A percentile compares a stretch with the other conserved stretches of the same genome.
Evolutionary conservation across 2,329 filamentous ascomycete species (phyloP).

Genomic region (Diatrype stigma): DNA sequence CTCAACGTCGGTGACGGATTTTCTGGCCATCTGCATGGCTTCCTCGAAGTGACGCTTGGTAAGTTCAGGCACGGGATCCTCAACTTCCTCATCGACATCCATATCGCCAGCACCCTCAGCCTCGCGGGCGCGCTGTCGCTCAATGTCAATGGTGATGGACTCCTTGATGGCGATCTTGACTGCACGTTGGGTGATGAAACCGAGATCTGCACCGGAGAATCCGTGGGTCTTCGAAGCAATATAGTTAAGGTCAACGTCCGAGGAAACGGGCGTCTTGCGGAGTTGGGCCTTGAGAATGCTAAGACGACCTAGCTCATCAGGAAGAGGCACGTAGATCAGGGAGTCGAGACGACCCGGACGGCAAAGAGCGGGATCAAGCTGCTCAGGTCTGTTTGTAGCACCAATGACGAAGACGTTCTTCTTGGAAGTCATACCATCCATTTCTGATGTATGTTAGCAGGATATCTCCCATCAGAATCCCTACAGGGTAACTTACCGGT

Average conservation of each 20-base stretch:
- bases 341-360: slow-evolving; percentile 98
- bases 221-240: slow-evolving; percentile 97
- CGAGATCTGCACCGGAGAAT: slow-evolving; percentile 98
- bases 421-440: slow-evolving; percentile 99
- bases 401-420: slow-evolving; percentile 99
- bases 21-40: slow-evolving; percentile 91
- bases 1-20: slow-evolving; percentile 94
- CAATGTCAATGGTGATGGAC: slow-evolving; percentile 83
- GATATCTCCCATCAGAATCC: background rate
- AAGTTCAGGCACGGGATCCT: slow-evolving; percentile 93
- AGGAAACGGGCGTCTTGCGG: slow-evolving; percentile 90
- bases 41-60: slow-evolving; percentile 98
- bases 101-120: slow-evolving; percentile 79
- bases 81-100: slow-evolving; percentile 78
- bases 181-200: slow-evolving; percentile 96
- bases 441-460: slow-evolving; percentile 61
- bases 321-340: slow-evolving; percentile 95
- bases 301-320: slow-evolving; percentile 83
- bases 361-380: slow-evolving; percentile 96
- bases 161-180: slow-evolving; percentile 99
- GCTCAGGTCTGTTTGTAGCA: slow-evolving; percentile 96
- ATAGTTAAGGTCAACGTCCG: slow-evolving; percentile 82
- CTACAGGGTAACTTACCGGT: slow-evolving; percentile 65
- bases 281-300: slow-evolving; percentile 93
- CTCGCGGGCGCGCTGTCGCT: slow-evolving; percentile 84